Conservation (phyloP, 2,329 filamentous ascomycete species). For the Teratosphaeria pseudoeucalypti region DNA sequence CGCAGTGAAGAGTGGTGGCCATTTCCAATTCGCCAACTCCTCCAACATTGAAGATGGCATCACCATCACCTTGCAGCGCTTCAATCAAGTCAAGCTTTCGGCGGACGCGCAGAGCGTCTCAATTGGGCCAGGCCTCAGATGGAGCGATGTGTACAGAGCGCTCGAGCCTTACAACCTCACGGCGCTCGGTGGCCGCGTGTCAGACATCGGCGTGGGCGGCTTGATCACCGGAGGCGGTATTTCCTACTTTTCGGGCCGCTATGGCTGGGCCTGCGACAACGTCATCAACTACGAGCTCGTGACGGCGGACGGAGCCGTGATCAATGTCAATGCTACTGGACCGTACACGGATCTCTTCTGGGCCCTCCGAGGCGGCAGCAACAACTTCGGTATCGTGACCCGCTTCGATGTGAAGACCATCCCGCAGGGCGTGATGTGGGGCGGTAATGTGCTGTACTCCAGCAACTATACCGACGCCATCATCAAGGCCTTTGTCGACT, state of each 20-base stretch:
- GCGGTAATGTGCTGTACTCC: slow-evolving; percentile 4
- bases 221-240: slow-evolving; percentile 22
- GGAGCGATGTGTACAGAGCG: slow-evolving; percentile 8
- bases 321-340: slow-evolving; percentile 13
- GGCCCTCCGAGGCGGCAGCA: slow-evolving; percentile 17
- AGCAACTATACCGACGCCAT: neutral
- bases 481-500: slow-evolving; percentile 1
- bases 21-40: slow-evolving; percentile 13
- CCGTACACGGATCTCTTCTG: slow-evolving; percentile 14
- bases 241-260: slow-evolving; percentile 17
- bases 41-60: slow-evolving; percentile 19
- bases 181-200: slow-evolving; percentile 17
- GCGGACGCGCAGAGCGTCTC: slow-evolving; percentile 8
- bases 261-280: slow-evolving; percentile 22
- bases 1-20: slow-evolving; percentile 21
- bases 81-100: slow-evolving; percentile 12
- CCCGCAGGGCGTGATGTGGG: slow-evolving; percentile 10
- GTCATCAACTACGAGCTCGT: slow-evolving; percentile 21
- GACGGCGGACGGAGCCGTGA: slow-evolving; percentile 13
- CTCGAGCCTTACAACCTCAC: slow-evolving; percentile 9
- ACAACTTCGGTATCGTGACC: slow-evolving; percentile 22
- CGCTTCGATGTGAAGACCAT: slow-evolving; percentile 16
- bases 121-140: slow-evolving; percentile 11
- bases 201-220: slow-evolving; percentile 20
- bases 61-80: slow-evolving; percentile 13